Percentiles rank a stretch among this genome's conserved stretches.
These are phyloP conservation scores for Daldinia bambusicola DNA, from an alignment of 495 filamentous ascomycete species.

Conservation along the genomic window DNA sequence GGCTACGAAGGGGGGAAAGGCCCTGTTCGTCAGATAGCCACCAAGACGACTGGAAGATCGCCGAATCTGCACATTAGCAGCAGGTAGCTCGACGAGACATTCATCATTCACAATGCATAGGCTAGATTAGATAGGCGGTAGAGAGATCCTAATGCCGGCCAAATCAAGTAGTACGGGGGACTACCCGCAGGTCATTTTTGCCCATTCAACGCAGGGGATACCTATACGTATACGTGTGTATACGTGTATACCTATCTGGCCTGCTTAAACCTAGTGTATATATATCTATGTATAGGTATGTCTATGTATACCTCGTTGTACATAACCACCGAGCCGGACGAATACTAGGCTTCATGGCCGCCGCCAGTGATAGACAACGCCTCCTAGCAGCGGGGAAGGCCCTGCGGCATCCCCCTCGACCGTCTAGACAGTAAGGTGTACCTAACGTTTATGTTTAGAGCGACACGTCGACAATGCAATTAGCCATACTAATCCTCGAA, in stretches of 20 bases:
- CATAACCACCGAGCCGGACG: conserved; percentile 22
- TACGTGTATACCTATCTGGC: not conserved
- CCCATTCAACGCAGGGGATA: conserved; percentile 38
- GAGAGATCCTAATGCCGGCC: conserved; percentile 32
- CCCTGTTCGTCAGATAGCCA: conserved; percentile 38
- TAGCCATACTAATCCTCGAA: conserved; percentile 33
- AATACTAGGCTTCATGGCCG: conserved; percentile 27
- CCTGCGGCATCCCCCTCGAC: conserved; percentile 29
- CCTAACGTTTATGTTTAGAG: conserved; percentile 12
- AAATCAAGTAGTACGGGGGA: conserved; percentile 33
- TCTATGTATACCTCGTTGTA: not conserved
- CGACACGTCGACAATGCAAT: conserved; percentile 43
- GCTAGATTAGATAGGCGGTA: conserved; percentile 20
- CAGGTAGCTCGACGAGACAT: conserved; percentile 38
- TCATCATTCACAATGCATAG: conserved; percentile 37
- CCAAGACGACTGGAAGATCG: conserved; percentile 36
- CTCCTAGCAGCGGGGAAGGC: conserved; percentile 24
- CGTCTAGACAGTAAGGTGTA: conserved; percentile 14
- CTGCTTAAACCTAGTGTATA: too few species aligned
- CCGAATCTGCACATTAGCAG: conserved; percentile 28
- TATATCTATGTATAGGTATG: not conserved
- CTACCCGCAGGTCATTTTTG: conserved; percentile 31
- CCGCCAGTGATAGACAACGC: conserved; percentile 12
- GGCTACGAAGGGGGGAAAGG: conserved; percentile 25
- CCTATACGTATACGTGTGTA: conserved; percentile 18